phyloP scores from a whole-genome alignment of 2,329 filamentous ascomycete genomes.

The Calonectria ilicicola region DNA sequence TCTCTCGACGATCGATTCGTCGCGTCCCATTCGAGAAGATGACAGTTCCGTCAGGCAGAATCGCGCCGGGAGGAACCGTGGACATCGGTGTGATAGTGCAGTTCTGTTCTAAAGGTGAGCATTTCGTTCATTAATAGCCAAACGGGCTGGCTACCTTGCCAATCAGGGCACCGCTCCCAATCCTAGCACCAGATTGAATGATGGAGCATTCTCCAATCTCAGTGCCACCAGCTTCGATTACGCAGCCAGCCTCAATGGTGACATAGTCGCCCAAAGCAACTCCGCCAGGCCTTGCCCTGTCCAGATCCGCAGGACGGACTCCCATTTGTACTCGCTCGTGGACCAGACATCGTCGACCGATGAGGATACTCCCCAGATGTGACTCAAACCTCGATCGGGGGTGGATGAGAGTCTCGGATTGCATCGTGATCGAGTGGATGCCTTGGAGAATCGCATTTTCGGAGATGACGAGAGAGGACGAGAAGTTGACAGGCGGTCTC shows the following conservation, averaged over 20 bases:
- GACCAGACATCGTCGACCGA: slow-evolving; percentile 86
- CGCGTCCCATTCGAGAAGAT: slow-evolving; percentile 74
- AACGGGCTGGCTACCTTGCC: slow-evolving; percentile 65
- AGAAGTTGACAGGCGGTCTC: slow-evolving; percentile 72
- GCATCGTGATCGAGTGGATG: slow-evolving; percentile 81
- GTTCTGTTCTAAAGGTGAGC: slow-evolving; percentile 59
- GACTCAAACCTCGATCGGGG: slow-evolving; percentile 86
- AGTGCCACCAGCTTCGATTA: slow-evolving; percentile 72
- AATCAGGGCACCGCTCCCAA: slow-evolving; percentile 71
- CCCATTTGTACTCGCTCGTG: slow-evolving; percentile 76
- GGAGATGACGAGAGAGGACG: slow-evolving; percentile 70
- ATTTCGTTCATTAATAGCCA: too few species aligned
- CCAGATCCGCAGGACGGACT: slow-evolving; percentile 47
- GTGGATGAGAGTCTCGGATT: slow-evolving; percentile 84
- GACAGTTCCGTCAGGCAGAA: slow-evolving; percentile 75
- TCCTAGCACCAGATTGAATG: slow-evolving; percentile 69
- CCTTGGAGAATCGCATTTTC: slow-evolving; percentile 75
- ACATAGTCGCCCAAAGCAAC: slow-evolving; percentile 72
- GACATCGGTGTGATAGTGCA: slow-evolving; percentile 78
- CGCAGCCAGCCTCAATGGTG: slow-evolving; percentile 69
- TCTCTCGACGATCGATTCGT: slow-evolving; percentile 69
- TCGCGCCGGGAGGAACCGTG: slow-evolving; percentile 66
- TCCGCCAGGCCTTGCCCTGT: slow-evolving; percentile 54
- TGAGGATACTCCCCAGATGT: slow-evolving; percentile 80
- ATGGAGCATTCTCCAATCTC: slow-evolving; percentile 70